Evolutionary conservation across 2,329 filamentous ascomycete species (phyloP).

Genomic region (Fusarium sp.): DNA sequence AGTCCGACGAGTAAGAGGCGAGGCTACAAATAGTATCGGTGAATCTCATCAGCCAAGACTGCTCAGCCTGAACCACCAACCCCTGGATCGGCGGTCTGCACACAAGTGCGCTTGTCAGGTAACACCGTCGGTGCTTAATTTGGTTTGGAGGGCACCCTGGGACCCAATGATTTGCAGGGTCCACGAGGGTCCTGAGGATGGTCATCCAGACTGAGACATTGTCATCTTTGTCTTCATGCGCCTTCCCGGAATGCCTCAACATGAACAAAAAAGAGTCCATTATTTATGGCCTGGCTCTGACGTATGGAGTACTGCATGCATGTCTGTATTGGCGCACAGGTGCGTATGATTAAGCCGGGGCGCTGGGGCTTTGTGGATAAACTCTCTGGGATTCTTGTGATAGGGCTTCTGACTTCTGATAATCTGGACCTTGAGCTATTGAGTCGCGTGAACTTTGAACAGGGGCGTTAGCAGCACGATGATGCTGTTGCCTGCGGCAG

Average conservation of each 20-base stretch:
- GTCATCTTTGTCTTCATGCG: constrained; percentile 15
- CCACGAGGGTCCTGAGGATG: constrained; percentile 35
- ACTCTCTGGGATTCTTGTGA: constrained; percentile 29
- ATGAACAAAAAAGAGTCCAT: constrained; percentile 24
- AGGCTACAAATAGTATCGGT: constrained; percentile 40
- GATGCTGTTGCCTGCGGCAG: constrained; percentile 44
- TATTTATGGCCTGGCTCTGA: constrained; percentile 19
- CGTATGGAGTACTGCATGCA: background rate
- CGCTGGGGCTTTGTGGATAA: constrained; percentile 35
- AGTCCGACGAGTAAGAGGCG: constrained; percentile 21
- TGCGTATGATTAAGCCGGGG: constrained; percentile 21
- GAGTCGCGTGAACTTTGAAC: constrained; percentile 46
- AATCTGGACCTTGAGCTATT: constrained; percentile 38
- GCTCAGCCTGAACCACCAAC: constrained; percentile 29
- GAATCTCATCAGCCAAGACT: constrained; percentile 44
- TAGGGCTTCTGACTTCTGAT: constrained; percentile 38
- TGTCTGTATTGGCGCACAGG: constrained; percentile 15
- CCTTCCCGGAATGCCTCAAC: constrained; percentile 15
- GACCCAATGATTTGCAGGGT: constrained; percentile 44
- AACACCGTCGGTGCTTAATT: constrained; percentile 44
- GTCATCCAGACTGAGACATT: constrained; percentile 23
- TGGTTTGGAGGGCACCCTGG: constrained; percentile 29
- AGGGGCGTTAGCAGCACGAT: constrained; percentile 41
- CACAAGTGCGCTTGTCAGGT: constrained; percentile 35
- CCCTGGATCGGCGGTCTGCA: constrained; percentile 47